Percentiles rank a stretch among this genome's conserved stretches.
These are phyloP conservation scores for Sequoia sempervirens DNA, from an alignment of 75 land plant genomes.

Conservation along the genomic window DNA sequence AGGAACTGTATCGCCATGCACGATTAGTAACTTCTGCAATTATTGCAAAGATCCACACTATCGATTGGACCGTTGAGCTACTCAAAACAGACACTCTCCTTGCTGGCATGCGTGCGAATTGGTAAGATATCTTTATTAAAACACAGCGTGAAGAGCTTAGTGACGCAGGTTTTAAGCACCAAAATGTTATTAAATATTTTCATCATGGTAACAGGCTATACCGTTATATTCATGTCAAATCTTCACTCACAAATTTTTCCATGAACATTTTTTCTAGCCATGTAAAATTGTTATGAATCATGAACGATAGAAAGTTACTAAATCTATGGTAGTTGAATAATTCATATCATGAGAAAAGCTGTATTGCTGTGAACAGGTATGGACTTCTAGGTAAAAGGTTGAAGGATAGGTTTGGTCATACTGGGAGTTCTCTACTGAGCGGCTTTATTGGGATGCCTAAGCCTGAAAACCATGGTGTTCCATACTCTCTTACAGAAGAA, in stretches of 20 bases:
- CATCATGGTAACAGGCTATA: no score
- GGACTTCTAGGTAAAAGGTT: constrained; percentile 65
- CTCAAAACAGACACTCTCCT: constrained; percentile 56
- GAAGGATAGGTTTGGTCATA: constrained; percentile 52
- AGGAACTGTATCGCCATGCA: constrained; percentile 45
- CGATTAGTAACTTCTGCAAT: constrained; percentile 59
- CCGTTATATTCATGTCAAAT: no score
- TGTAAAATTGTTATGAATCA: no score
- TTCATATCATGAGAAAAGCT: neutral
- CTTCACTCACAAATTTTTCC: no score
- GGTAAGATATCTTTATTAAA: constrained; percentile 20
- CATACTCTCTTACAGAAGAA: constrained; percentile 79
- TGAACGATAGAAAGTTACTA: no score
- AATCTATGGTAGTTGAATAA: no score
- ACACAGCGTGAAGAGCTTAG: no score
- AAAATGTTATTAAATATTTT: no score
- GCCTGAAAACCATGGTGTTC: constrained; percentile 67
- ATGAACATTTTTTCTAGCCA: no score
- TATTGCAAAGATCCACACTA: constrained; percentile 76
- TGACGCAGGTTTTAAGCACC: no score
- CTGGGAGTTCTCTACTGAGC: constrained; percentile 28
- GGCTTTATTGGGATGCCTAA: constrained; percentile 50
- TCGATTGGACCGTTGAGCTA: constrained; percentile 79
- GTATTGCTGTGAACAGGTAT: constrained; percentile 35
- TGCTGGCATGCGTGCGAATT: constrained; percentile 56